Base-by-base conservation (phyloP, 306 rosid genomes). In the Cucurbita argyrosperma region DNA sequence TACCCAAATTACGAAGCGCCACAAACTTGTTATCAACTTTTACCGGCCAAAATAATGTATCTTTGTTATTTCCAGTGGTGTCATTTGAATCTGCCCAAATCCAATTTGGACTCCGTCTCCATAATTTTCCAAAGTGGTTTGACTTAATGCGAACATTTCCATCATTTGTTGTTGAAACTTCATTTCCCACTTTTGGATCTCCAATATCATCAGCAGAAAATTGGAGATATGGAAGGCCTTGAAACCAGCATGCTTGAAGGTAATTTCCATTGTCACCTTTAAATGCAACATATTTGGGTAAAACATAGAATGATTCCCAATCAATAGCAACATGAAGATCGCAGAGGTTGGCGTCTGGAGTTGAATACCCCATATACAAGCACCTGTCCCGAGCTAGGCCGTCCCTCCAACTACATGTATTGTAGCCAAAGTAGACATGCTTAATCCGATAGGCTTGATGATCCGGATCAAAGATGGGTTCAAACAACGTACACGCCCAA, bases 251-350 rank as follows among this genome's bases (percentile, higher is more conserved):
- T 30, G 13, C 8, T 39, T 30, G 10, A 46, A 76, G 67, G 37
- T 40, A 76, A n/a, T 1, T 13, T 0, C 23, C 75, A 11, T 69
- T 19, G 1, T 37, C 49, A n/a, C 42, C 43, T 7, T 21, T 77
- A 30, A 77, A 77, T 1, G 62, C 76, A 37, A 77, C 53, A 1
- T 56, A 18, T 59, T 59, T 70, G 40, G 80, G 80, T 23, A 77
- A n/a, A 49, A 58, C 18, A 39, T 14, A 12, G 16, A 63, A 38
- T 58, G 40, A 56, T 21, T 77, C 70, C 76, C 80, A 70, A 10
- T 77, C 62, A 0, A 70, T 4, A 14, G 60, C 40, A 2, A 40
- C 37, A 59, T 9, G 71, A 59, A 70, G 15, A 8, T 70, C 62
- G 13, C 18, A 12, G 13, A 5, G 19, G 35, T 5, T 42, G 3